Conservation (phyloP, 108 stramenopile genomes). For the Skeletonema potamos region DNA sequence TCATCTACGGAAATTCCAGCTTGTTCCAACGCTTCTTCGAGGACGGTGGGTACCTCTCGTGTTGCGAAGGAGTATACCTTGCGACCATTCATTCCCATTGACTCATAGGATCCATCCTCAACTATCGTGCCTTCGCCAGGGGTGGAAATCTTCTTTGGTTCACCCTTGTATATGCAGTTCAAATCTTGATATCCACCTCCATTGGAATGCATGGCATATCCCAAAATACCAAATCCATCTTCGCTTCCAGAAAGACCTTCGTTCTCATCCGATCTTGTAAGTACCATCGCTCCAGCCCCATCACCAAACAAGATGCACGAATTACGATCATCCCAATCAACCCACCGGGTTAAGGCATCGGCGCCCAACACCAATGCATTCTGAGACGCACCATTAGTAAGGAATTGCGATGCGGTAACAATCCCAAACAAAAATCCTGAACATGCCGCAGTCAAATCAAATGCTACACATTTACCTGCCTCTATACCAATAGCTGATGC, state of each 20-base stretch:
- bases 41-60: constrained; percentile 88
- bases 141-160: constrained; percentile 64
- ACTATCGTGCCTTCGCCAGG: constrained; percentile 71
- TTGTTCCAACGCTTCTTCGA: constrained; percentile 86
- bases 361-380: constrained; percentile 90
- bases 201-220: constrained; percentile 92
- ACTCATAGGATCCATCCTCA: constrained; percentile 73
- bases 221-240: constrained; percentile 72
- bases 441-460: constrained; percentile 97
- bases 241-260: constrained; percentile 22
- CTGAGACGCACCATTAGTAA: constrained; percentile 60
- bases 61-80: constrained; percentile 97
- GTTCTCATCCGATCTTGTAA: constrained; percentile 44
- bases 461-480: constrained; percentile 71
- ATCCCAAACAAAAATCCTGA: constrained; percentile 93
- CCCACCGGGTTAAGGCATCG: constrained; percentile 92
- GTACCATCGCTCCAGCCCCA: constrained; percentile 95
- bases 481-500: constrained; percentile 79
- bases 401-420: constrained; percentile 91
- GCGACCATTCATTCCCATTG: constrained; percentile 90
- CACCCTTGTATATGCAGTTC: constrained; percentile 76
- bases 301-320: constrained; percentile 96
- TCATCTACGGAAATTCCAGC: constrained; percentile 89
- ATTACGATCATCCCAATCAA: constrained; percentile 97
- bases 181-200: constrained; percentile 84